Base-by-base conservation (phyloP, 2,329 filamentous ascomycete species). In the Nigrospora osmanthi region DNA sequence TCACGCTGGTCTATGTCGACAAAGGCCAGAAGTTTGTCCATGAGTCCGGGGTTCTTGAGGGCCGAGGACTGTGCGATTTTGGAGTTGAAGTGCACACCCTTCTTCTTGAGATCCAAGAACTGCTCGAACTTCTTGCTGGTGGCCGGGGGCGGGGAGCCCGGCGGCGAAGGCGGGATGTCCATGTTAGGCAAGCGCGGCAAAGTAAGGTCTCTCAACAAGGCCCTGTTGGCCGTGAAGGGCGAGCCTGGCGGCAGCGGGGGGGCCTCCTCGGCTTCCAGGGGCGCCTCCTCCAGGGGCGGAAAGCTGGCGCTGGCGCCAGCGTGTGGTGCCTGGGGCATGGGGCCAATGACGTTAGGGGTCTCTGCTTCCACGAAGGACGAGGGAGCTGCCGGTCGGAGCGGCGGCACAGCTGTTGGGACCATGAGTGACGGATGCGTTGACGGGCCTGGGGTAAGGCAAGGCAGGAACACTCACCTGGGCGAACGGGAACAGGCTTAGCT, bases 21-120 rank as follows among this genome's bases (percentile, higher is more conserved):
- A 65, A 88, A 90, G 19, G 71, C 73, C 68, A 89, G 73, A 45
- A 91, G 70, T 64, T 87, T 89, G 50, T 85, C 80, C 63, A 81
- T 77, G 43, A 90, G 68, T 36, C 76, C 78, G 3, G 87, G 87
- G 58, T 91, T 91, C 42, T 78, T 77, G 47, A 90, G 68, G 9
- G 84, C 79, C 1, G 76, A 66, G 0, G 83, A 85, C 46, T 75
- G 73, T 33, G 84, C 78, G 10, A 93, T 69, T 49, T 85, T 82
- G 54, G 80, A 72, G 61, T 93, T 90, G 71, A 91, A 91, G 64
- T 93, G 87, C 14, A 82, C 72, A 5, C 83, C 83, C 50, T 83
- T 79, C 57, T 79, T 81, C 67, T 93, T 93, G n/a, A 91, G 73
- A 38, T 79, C 72, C 1, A 91, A 75, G 52, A 93, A 91, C 47